These are phyloP conservation scores for Eremochloa ophiuroides DNA, from an alignment of 176 grass and related monocot species.

Conservation along the genomic window DNA sequence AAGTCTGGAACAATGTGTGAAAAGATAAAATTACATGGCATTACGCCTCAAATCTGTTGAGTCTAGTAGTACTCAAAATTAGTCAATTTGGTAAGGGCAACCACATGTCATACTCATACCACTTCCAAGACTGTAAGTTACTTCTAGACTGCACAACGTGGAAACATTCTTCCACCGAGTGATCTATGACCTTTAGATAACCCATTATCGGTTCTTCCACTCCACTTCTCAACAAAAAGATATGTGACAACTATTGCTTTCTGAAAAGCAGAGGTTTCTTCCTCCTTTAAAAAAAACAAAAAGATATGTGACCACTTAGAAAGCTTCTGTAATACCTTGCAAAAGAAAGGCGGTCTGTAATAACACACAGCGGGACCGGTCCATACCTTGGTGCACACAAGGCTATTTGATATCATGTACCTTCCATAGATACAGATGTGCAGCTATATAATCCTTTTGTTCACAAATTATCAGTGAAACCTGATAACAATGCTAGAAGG, in stretches of 20 bases:
- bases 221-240: background rate
- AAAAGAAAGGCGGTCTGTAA: too few species aligned
- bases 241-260: too few species aligned
- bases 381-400: background rate
- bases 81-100: background rate
- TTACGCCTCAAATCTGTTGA: background rate
- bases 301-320: background rate
- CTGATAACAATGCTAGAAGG: constrained; percentile 36
- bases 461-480: background rate
- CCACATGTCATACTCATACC: background rate
- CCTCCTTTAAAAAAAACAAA: too few species aligned
- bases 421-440: background rate
- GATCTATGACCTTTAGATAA: background rate
- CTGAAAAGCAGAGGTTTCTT: too few species aligned
- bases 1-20: too few species aligned
- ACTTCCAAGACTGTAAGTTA: background rate
- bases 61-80: background rate
- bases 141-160: background rate
- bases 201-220: background rate
- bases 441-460: background rate
- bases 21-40: too few species aligned
- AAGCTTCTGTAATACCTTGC: too few species aligned
- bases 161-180: background rate
- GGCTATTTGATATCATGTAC: background rate
- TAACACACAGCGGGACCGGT: background rate